These are phyloP conservation scores for Iberis pinnata DNA, from an alignment of 345 rosid genomes.

Conservation along the genomic window DNA sequence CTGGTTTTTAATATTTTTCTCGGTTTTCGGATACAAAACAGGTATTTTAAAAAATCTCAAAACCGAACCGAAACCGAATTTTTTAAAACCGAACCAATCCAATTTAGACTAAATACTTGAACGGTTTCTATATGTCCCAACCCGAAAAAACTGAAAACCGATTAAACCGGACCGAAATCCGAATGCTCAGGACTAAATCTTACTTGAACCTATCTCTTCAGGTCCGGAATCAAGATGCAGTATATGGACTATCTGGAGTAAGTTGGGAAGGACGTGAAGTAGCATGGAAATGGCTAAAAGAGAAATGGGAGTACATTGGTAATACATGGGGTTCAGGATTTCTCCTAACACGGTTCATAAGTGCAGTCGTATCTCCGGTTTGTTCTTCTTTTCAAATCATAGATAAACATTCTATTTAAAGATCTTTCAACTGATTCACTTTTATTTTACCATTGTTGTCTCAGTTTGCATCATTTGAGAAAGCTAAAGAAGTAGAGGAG, in stretches of 20 bases:
- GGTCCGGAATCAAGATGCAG: constrained; percentile 91
- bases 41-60: too few species aligned
- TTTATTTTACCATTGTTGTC: not conserved
- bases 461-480: constrained; percentile 86
- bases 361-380: constrained; percentile 75
- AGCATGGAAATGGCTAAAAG: constrained; percentile 89
- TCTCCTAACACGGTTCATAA: constrained; percentile 62
- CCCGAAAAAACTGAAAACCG: too few species aligned
- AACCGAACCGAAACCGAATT: too few species aligned
- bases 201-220: constrained; percentile 27
- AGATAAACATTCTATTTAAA: not conserved
- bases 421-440: too few species aligned
- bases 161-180: too few species aligned
- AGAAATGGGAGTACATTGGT: constrained; percentile 68
- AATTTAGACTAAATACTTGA: too few species aligned
- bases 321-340: constrained; percentile 68
- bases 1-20: too few species aligned
- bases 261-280: constrained; percentile 83
- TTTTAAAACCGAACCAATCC: too few species aligned
- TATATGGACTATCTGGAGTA: constrained; percentile 58
- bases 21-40: too few species aligned
- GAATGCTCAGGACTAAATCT: too few species aligned
- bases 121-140: too few species aligned
- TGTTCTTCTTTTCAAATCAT: constrained; percentile 3
- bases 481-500: constrained; percentile 70